These are phyloP conservation scores for Elsinoe fawcettii DNA, from an alignment of 2,329 filamentous ascomycete genomes.

Conservation along the genomic window DNA sequence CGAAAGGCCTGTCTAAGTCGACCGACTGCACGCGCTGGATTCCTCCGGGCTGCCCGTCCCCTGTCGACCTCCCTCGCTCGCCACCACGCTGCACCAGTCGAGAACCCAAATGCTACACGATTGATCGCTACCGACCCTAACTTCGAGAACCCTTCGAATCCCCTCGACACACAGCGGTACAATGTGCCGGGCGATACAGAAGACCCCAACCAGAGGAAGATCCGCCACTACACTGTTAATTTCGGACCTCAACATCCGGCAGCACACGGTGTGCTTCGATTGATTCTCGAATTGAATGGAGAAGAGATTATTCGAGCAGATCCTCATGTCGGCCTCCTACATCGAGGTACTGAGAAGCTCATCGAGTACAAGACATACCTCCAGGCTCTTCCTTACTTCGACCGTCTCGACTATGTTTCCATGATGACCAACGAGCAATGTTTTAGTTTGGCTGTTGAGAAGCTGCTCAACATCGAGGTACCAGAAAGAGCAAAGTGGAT, in stretches of 20 bases:
- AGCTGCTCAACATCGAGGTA: conserved; percentile 93
- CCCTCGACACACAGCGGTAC: conserved; percentile 38
- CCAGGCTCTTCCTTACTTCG: conserved; percentile 96
- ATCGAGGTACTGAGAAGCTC: conserved; percentile 97
- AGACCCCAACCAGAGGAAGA: conserved; percentile 62
- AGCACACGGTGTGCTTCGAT: conserved; percentile 91
- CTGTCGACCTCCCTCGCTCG: conserved; percentile 60
- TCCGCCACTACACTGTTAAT: conserved; percentile 98
- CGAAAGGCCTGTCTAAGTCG: conserved; percentile 31
- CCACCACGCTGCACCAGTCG: conserved; percentile 52
- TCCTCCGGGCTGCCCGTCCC: conserved; percentile 36
- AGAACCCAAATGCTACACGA: conserved; percentile 48
- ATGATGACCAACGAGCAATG: conserved; percentile 99
- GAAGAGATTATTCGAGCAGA: conserved; percentile 96
- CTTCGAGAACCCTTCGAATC: conserved; percentile 47
- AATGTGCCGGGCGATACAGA: conserved; percentile 40
- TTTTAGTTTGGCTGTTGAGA: conserved; percentile 91
- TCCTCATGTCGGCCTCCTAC: conserved; percentile 91
- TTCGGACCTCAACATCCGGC: conserved; percentile 98
- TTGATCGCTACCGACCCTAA: conserved; percentile 58
- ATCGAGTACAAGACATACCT: conserved; percentile 99
- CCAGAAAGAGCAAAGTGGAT: conserved; percentile 96
- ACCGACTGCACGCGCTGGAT: conserved; percentile 23
- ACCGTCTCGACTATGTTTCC: conserved; percentile 96
- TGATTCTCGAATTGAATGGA: conserved; percentile 96